Conservation (phyloP, 1,139 yeast genomes). For the Pichia sp. region DNA sequence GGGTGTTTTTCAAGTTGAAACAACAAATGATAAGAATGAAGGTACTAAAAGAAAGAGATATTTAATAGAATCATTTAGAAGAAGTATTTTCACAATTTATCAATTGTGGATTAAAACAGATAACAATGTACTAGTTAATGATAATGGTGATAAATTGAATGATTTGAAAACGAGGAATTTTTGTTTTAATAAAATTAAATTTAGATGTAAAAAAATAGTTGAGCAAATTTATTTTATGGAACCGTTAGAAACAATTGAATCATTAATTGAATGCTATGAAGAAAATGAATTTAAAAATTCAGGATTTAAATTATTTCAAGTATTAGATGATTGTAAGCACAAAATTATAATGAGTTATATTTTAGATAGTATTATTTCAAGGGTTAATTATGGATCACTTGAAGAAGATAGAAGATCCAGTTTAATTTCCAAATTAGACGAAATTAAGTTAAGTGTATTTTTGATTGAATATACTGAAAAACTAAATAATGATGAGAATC, state of each 20-base stretch:
- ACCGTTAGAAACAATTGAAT: conserved; percentile 67
- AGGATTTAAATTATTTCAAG: conserved; percentile 51
- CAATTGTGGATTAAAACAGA: conserved; percentile 77
- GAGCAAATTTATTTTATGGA: conserved; percentile 67
- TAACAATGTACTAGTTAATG: conserved; percentile 31
- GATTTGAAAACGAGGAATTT: conserved; percentile 44
- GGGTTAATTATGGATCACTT: conserved; percentile 34
- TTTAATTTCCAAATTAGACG: conserved; percentile 38
- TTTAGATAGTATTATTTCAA: conserved; percentile 45
- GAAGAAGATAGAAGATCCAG: conserved; percentile 36
- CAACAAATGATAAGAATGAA: conserved; percentile 51
- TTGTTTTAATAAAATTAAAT: conserved; percentile 62
- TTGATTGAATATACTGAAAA: conserved; percentile 54
- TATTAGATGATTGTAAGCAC: conserved; percentile 81
- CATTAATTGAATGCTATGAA: conserved; percentile 41
- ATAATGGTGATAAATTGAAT: neutral
- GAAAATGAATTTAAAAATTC: neutral
- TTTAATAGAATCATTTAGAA: conserved; percentile 57
- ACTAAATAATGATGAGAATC: conserved; percentile 59
- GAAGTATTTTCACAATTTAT: conserved; percentile 49
- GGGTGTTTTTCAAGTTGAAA: conserved; percentile 81
- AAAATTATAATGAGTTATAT: conserved; percentile 67
- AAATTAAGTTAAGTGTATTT: conserved; percentile 42
- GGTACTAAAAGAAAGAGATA: conserved; percentile 51
- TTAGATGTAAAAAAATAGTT: conserved; percentile 60